Percentiles rank a stretch among this genome's conserved stretches.
phyloP scores from a whole-genome alignment of 2,329 filamentous ascomycete genomes.

The Beauveria bassiana region DNA sequence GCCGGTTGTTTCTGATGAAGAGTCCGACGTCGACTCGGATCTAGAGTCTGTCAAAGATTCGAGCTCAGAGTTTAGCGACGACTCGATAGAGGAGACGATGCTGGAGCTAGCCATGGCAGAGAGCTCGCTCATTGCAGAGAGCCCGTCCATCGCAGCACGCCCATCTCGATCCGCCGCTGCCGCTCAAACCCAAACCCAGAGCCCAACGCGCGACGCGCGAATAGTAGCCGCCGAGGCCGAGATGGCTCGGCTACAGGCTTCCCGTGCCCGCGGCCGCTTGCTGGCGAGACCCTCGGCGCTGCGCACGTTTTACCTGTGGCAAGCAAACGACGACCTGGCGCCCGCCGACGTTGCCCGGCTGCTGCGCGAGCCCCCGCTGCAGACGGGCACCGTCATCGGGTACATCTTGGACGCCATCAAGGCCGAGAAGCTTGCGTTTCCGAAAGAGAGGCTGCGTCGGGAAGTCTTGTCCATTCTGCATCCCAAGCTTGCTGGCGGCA shows the following conservation, averaged over 20 bases:
- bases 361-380: conserved; percentile 53
- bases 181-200: neutral
- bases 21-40: conserved; percentile 19
- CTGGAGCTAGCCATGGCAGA: neutral
- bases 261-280: conserved; percentile 14
- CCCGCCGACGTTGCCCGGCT: conserved; percentile 44
- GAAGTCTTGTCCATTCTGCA: conserved; percentile 35
- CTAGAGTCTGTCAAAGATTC: conserved; percentile 5
- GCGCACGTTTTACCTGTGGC: conserved; percentile 59
- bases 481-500: conserved; percentile 12
- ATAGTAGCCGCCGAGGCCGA: conserved; percentile 36
- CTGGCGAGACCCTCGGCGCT: conserved; percentile 30
- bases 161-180: neutral
- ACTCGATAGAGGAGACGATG: neutral
- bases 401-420: conserved; percentile 53
- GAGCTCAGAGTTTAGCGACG: conserved; percentile 4
- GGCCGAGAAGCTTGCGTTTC: conserved; percentile 42
- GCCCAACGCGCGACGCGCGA: conserved; percentile 27
- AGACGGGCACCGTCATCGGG: conserved; percentile 43
- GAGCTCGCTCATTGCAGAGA: conserved; percentile 6
- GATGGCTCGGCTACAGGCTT: conserved; percentile 28
- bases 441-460: conserved; percentile 34
- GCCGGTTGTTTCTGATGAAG: conserved; percentile 22
- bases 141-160: neutral
- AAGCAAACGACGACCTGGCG: conserved; percentile 39